These are phyloP conservation scores for Hymenoscyphus scutula DNA, from an alignment of 2,329 filamentous ascomycete species.

Conservation along the genomic window DNA sequence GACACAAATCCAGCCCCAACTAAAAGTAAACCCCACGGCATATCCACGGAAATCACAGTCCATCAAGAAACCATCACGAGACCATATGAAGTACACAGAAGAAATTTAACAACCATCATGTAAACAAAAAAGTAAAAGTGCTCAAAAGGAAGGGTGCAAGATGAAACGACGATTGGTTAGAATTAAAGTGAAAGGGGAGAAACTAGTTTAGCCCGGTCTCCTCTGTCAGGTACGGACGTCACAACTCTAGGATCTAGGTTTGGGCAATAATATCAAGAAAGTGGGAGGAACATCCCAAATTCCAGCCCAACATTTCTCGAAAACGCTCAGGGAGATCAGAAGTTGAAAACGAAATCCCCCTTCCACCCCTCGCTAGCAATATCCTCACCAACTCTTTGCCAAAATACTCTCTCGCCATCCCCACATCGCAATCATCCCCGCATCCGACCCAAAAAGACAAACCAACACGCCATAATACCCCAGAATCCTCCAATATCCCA, in stretches of 20 bases:
- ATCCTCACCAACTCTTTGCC: too few relatives aligned
- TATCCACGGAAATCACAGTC: background rate
- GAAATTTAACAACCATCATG: background rate
- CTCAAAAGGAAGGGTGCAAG: background rate
- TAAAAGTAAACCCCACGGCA: background rate
- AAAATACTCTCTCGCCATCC: too few relatives aligned
- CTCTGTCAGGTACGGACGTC: background rate
- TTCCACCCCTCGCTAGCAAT: too few relatives aligned
- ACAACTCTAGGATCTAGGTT: background rate
- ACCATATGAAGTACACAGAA: background rate
- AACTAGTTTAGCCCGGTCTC: background rate
- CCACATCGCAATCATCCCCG: too few relatives aligned
- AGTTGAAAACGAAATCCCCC: too few relatives aligned
- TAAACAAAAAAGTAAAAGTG: background rate
- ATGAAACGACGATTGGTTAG: background rate
- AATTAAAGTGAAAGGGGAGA: background rate
- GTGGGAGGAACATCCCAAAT: too few relatives aligned
- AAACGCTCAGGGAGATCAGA: too few relatives aligned
- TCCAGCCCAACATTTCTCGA: too few relatives aligned
- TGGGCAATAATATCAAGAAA: too few relatives aligned
- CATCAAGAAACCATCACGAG: background rate
- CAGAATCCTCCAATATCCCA: too few relatives aligned
- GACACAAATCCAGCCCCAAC: constrained; percentile 2
- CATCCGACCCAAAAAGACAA: too few relatives aligned
- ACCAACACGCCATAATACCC: too few relatives aligned